These are phyloP conservation scores for Puya raimondii DNA, from an alignment of 176 grass and related monocot species.

Conservation along the genomic window DNA sequence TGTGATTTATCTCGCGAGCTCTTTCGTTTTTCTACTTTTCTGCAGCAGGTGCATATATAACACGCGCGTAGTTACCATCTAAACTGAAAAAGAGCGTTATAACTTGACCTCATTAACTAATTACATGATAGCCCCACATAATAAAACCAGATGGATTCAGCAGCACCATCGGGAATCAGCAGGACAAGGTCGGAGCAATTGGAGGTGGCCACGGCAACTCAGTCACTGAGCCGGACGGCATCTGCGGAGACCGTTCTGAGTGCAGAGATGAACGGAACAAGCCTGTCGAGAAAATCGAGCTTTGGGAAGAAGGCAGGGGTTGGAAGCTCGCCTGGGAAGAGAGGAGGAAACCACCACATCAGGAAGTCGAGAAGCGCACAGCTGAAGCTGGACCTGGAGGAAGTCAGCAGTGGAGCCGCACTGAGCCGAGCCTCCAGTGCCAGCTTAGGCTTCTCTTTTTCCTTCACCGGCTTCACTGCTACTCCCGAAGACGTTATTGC, in stretches of 20 bases:
- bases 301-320: conserved; percentile 32
- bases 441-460: conserved; percentile 93
- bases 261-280: conserved; percentile 14
- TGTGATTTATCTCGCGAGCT: no score
- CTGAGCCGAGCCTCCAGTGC: conserved; percentile 96
- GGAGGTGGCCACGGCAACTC: conserved; percentile 20
- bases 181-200: conserved; percentile 62
- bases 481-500: conserved; percentile 42
- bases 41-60: background rate
- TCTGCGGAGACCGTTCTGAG: conserved; percentile 65
- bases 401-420: conserved; percentile 59
- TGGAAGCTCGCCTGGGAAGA: conserved; percentile 24
- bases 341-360: conserved; percentile 37
- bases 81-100: no score
- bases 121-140: no score
- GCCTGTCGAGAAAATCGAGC: conserved; percentile 48
- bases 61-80: no score
- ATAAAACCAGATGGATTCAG: conserved; percentile 2
- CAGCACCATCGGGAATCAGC: conserved; percentile 15
- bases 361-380: conserved; percentile 80
- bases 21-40: background rate
- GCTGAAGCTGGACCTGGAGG: conserved; percentile 66
- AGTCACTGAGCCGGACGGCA: conserved; percentile 56
- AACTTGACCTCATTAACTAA: no score
- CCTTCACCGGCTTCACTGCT: conserved; percentile 91